Evolutionary conservation across 768 basidiomycete species (phyloP), one percentile per base, ranked within the genome.

Genomic region (Tricholoma hemisulphureum): DNA sequence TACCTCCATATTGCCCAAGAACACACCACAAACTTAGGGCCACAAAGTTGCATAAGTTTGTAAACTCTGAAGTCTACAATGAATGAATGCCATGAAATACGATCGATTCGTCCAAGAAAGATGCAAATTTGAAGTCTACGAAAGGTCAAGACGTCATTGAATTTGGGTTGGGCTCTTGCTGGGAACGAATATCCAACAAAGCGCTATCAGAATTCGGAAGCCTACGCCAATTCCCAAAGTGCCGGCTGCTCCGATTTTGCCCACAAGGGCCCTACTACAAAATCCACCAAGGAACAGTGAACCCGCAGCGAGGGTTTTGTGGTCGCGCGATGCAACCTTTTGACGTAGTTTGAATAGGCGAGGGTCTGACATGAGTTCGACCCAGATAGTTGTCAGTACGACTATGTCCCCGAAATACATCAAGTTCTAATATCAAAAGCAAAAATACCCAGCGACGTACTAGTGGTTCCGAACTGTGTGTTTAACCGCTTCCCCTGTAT

Each of bases 351-450:
- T 65, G 78, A 94, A 88, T 21, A 95, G 81, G 50, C 82, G 72
- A 0, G 92, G 92, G 69, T 93, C 91, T 51, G 86, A 86, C 80
- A 90, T 81, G 50, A 95, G 82, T 63, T 95, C 93, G 63, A 92
- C 91, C 91, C 91, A 95, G 57, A 93, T 82, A 18, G 89, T 91
- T 14, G 93, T 95, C 9, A 95, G 77, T 37, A 93, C 90, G 61
- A 93, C 89, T 85, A 67, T 21, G 50, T 26, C 29, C 29, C 23
- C 16, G n/a, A n/a, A n/a, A n/a, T n/a, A 49, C 16, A 1, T 49
- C n/a, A 49, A 28, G 24, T 16, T 10, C 14, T 61, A 26, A 11
- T 53, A 16, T 14, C 21, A 29, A 35, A 13, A 23, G 16, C 24
- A 13, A 18, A 7, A 7, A 9, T 29, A 18, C 46, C 28, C 29